These are phyloP conservation scores for Juglanconis sp. DNA, from an alignment of 2,329 filamentous ascomycete species.

Conservation along the genomic window DNA sequence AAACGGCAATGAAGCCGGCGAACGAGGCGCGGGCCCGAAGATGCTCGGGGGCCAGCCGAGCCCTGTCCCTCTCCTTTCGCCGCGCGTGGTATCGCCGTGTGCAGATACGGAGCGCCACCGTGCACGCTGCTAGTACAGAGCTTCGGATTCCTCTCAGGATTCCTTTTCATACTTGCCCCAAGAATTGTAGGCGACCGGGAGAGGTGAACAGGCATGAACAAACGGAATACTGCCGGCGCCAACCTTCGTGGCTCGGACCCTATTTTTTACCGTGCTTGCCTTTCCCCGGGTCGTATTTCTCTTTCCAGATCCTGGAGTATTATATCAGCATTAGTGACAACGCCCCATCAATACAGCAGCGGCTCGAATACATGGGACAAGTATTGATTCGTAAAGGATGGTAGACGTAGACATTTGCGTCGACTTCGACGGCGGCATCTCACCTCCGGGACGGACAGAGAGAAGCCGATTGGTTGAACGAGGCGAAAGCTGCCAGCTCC, in stretches of 20 bases:
- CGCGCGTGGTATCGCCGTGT: neutral
- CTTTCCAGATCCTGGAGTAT: slow-evolving; percentile 88
- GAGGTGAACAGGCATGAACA: neutral
- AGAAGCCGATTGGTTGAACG: neutral
- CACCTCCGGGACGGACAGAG: neutral
- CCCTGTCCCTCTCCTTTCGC: neutral
- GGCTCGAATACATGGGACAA: neutral
- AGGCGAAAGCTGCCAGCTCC: neutral
- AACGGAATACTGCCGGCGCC: neutral
- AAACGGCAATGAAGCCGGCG: neutral
- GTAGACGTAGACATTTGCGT: neutral
- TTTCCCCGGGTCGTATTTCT: slow-evolving; percentile 71
- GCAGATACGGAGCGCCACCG: neutral
- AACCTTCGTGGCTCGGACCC: neutral
- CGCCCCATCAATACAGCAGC: slow-evolving; percentile 6
- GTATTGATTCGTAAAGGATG: neutral
- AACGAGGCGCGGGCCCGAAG: neutral
- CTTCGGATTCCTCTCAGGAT: neutral
- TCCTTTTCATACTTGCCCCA: neutral
- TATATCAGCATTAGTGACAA: neutral
- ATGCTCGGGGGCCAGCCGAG: neutral
- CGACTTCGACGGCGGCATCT: neutral
- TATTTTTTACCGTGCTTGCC: slow-evolving; percentile 45
- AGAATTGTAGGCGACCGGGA: neutral
- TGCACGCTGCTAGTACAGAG: neutral